Evolutionary conservation across 106 monocot species (phyloP).

Genomic region (Hemerocallis citrina): DNA sequence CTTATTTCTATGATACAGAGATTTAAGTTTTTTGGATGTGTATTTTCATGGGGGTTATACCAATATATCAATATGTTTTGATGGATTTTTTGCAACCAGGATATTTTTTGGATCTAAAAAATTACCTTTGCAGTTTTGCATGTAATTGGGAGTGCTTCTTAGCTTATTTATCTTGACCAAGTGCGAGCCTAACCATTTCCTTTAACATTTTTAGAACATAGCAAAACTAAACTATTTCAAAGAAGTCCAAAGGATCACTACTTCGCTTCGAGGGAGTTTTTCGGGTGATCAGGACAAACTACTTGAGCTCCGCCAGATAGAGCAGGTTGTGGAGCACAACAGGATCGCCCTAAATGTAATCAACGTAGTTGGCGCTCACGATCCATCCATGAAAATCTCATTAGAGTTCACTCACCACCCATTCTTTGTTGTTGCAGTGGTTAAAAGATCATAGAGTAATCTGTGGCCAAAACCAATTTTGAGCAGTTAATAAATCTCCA

Average conservation of each 20-base stretch:
- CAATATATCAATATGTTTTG: too few relatives aligned
- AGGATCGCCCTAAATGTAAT: constrained; percentile 75
- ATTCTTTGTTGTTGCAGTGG: constrained; percentile 72
- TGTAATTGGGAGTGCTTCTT: not conserved
- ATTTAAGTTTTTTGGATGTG: too few relatives aligned
- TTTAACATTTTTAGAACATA: constrained; percentile 33
- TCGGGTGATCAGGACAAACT: constrained; percentile 46
- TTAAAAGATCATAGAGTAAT: constrained; percentile 50
- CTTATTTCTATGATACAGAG: too few relatives aligned
- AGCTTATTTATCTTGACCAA: not conserved
- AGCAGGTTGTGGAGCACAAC: constrained; percentile 81
- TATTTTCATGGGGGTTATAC: too few relatives aligned
- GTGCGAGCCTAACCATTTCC: not conserved
- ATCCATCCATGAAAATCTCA: constrained; percentile 53
- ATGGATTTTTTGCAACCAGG: too few relatives aligned
- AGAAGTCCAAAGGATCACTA: constrained; percentile 60
- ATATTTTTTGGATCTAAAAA: too few relatives aligned
- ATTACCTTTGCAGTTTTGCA: too few relatives aligned
- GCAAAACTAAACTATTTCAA: constrained; percentile 54
- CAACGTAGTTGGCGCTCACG: constrained; percentile 41
- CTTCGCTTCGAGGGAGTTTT: constrained; percentile 55
- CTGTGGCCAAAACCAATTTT: constrained; percentile 29
- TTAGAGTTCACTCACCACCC: constrained; percentile 79
- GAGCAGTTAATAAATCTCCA: constrained; percentile 19
- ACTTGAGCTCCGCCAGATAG: constrained; percentile 66